phyloP scores from a whole-genome alignment of 345 rosid genomes.

The Eucalyptus polyanthemos region DNA sequence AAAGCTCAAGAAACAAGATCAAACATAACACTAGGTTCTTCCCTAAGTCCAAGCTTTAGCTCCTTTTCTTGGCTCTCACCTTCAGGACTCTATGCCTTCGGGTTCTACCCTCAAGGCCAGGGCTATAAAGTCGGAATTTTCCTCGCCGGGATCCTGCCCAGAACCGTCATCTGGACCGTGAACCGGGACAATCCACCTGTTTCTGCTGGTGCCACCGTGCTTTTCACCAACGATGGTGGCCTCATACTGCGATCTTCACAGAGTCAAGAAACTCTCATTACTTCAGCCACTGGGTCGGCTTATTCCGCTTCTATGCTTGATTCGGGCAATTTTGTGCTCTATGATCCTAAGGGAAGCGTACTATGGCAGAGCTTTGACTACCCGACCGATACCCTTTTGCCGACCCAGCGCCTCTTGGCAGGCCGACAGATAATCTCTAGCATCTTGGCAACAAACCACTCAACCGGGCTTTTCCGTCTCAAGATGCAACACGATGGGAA shows the following conservation, averaged over 20 bases:
- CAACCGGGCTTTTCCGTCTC: constrained; percentile 6
- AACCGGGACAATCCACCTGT: no score
- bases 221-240: no score
- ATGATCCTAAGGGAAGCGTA: not conserved
- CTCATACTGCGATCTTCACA: no score
- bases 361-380: constrained; percentile 14
- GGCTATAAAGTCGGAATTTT: constrained; percentile 1
- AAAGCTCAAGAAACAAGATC: not conserved
- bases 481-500: no score
- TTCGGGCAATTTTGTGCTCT: constrained; percentile 8
- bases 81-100: constrained; percentile 11
- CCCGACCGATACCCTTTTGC: constrained; percentile 19
- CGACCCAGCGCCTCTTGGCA: not conserved
- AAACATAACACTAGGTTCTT: not conserved
- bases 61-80: constrained; percentile 9
- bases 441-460: not conserved
- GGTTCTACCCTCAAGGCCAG: constrained; percentile 4
- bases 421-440: not conserved
- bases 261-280: no score
- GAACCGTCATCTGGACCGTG: no score
- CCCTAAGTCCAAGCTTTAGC: not conserved
- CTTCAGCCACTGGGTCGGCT: not conserved
- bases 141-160: not conserved
- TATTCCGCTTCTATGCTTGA: constrained; percentile 11
- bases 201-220: no score